Conservation (phyloP, 2,329 filamentous ascomycete species). For the Cordyceps tenuipes region DNA sequence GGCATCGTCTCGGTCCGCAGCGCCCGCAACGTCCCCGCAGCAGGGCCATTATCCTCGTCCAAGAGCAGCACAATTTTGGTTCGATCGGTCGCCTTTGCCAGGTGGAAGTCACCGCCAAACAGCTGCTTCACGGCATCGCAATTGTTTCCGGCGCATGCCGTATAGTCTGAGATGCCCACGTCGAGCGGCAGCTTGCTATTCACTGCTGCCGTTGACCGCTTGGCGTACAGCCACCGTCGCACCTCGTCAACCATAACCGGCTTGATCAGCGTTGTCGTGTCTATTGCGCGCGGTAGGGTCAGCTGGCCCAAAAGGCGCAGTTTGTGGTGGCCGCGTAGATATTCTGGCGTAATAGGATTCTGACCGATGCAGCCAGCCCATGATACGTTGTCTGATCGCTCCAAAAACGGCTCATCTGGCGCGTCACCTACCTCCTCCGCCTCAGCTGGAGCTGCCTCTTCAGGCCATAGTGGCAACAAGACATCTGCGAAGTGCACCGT, state of each 20-base stretch:
- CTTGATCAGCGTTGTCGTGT: slow-evolving; percentile 48
- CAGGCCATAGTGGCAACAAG: slow-evolving; percentile 54
- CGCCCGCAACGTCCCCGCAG: slow-evolving; percentile 50
- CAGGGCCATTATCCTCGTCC: slow-evolving; percentile 62
- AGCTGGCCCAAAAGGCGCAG: slow-evolving; percentile 63
- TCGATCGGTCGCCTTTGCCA: background rate
- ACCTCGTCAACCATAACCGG: slow-evolving; percentile 48
- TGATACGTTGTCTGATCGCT: slow-evolving; percentile 58
- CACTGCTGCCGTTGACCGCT: slow-evolving; percentile 42
- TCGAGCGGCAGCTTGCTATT: slow-evolving; percentile 46
- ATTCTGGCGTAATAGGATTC: slow-evolving; percentile 38
- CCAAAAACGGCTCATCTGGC: slow-evolving; percentile 37
- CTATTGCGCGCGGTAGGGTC: slow-evolving; percentile 45
- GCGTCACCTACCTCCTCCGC: background rate
- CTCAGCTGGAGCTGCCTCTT: slow-evolving; percentile 38
- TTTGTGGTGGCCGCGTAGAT: slow-evolving; percentile 60
- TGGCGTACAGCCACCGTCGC: slow-evolving; percentile 9
- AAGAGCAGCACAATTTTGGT: slow-evolving; percentile 65
- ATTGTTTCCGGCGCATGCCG: slow-evolving; percentile 43
- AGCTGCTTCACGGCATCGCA: slow-evolving; percentile 22
- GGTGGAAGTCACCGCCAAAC: slow-evolving; percentile 23
- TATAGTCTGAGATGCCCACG: slow-evolving; percentile 50
- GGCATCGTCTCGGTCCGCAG: slow-evolving; percentile 60
- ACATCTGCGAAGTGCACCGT: slow-evolving; percentile 68
- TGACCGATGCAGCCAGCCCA: slow-evolving; percentile 67